Evolutionary conservation across 176 grass and related monocot species (phyloP).

Genomic region (Avena atlantica): DNA sequence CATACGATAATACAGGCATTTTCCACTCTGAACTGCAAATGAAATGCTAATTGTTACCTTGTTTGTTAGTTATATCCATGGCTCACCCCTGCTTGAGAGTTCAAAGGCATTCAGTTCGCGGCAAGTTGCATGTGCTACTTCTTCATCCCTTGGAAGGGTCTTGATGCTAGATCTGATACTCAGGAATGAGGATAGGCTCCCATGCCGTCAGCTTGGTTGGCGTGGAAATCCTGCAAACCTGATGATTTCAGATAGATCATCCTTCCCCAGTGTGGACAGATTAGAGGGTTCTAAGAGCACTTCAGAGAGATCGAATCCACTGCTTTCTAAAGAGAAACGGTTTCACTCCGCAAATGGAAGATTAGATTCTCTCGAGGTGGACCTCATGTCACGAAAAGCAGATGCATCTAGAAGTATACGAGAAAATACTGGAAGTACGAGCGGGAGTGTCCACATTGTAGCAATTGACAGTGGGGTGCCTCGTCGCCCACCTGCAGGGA

Average conservation of each 20-base stretch:
- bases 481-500: constrained; percentile 76
- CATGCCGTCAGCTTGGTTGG: constrained; percentile 92
- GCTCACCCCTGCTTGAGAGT: constrained; percentile 84
- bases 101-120: constrained; percentile 78
- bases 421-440: constrained; percentile 30
- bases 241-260: constrained; percentile 68
- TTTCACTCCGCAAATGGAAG: constrained; percentile 59
- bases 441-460: constrained; percentile 58
- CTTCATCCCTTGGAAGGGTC: constrained; percentile 76
- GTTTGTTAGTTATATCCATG: constrained; percentile 87
- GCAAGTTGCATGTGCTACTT: constrained; percentile 62
- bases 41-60: constrained; percentile 38
- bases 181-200: constrained; percentile 89
- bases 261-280: constrained; percentile 38
- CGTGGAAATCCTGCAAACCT: constrained; percentile 92
- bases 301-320: constrained; percentile 44
- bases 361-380: constrained; percentile 40
- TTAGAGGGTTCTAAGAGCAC: constrained; percentile 40
- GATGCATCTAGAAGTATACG: constrained; percentile 42
- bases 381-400: constrained; percentile 41
- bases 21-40: constrained; percentile 23
- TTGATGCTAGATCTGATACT: constrained; percentile 94
- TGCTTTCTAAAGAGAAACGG: constrained; percentile 53
- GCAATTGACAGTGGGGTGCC: constrained; percentile 93
- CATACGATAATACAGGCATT: constrained; percentile 23